Evolutionary conservation across 495 filamentous ascomycete genomes (phyloP).

Genomic region (Parachaetomium inaequale): DNA sequence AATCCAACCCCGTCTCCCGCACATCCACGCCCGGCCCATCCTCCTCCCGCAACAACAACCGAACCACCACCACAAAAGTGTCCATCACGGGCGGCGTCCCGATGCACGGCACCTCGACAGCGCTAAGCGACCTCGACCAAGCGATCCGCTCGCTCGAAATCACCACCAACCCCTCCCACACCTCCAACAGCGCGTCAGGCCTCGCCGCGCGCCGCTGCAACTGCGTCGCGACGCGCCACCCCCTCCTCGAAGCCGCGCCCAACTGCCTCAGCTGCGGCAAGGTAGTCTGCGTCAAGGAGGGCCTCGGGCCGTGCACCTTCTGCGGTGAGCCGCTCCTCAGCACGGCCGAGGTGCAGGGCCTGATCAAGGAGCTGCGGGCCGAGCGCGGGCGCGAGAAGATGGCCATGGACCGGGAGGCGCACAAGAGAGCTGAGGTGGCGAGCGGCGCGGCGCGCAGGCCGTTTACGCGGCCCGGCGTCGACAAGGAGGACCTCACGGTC

Average conservation of each 20-base stretch:
- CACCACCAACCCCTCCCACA: slow-evolving; percentile 74
- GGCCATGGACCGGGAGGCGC: slow-evolving; percentile 66
- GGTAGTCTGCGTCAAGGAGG: slow-evolving; percentile 94
- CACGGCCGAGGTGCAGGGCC: slow-evolving; percentile 67
- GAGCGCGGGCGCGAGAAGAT: slow-evolving; percentile 84
- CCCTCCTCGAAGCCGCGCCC: slow-evolving; percentile 78
- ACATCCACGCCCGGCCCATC: slow-evolving; percentile 53
- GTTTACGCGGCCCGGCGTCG: slow-evolving; percentile 27
- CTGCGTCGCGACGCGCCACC: slow-evolving; percentile 81
- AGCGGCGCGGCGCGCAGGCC: slow-evolving; percentile 46
- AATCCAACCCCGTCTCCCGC: slow-evolving; percentile 51
- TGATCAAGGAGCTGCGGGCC: slow-evolving; percentile 80
- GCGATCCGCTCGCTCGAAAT: slow-evolving; percentile 89
- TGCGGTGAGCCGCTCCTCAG: slow-evolving; percentile 72
- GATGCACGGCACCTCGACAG: slow-evolving; percentile 72
- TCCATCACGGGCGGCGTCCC: slow-evolving; percentile 66
- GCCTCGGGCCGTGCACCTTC: slow-evolving; percentile 91
- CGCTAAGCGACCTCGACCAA: slow-evolving; percentile 78
- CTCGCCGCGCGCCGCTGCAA: slow-evolving; percentile 63
- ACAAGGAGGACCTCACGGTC: slow-evolving; percentile 31
- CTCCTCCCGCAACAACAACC: slow-evolving; percentile 25
- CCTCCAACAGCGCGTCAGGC: slow-evolving; percentile 39
- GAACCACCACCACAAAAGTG: slow-evolving; percentile 46
- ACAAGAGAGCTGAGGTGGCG: slow-evolving; percentile 62
- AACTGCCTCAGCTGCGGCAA: slow-evolving; percentile 94